These are phyloP conservation scores for Backusella australiensis DNA, from an alignment of 192 early-diverging fungal species.

Conservation along the genomic window DNA sequence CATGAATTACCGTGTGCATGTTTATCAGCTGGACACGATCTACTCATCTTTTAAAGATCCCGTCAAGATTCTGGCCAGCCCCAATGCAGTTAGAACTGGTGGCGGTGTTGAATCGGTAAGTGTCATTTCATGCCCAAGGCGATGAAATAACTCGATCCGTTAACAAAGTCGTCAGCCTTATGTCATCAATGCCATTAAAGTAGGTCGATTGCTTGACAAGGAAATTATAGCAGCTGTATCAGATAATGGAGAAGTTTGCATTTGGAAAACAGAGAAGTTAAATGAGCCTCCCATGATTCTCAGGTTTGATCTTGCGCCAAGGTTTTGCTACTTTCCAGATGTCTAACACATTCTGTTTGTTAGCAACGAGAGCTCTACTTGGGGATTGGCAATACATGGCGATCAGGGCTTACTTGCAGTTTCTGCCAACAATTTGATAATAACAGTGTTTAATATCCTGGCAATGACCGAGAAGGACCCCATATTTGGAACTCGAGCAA, in stretches of 20 bases:
- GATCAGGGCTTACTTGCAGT: slow-evolving; percentile 51
- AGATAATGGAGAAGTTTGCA: slow-evolving; percentile 50
- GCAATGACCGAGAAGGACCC: neutral
- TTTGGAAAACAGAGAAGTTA: slow-evolving; percentile 49
- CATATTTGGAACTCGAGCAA: neutral
- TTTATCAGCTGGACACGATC: slow-evolving; percentile 32
- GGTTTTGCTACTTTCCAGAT: neutral
- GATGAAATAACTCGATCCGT: neutral
- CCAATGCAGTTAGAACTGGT: slow-evolving; percentile 12
- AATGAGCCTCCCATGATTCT: slow-evolving; percentile 38
- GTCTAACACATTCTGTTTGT: neutral
- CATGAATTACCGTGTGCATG: slow-evolving; percentile 25
- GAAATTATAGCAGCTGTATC: slow-evolving; percentile 54
- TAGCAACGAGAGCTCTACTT: slow-evolving; percentile 46
- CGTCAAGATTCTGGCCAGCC: slow-evolving; percentile 12
- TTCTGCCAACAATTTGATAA: slow-evolving; percentile 45
- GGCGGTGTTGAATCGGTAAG: neutral
- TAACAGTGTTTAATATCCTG: slow-evolving; percentile 43
- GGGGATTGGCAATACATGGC: slow-evolving; percentile 60
- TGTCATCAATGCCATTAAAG: slow-evolving; percentile 59
- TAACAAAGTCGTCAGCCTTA: slow-evolving; percentile 5
- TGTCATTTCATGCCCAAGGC: neutral
- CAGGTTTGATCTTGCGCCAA: slow-evolving; percentile 29
- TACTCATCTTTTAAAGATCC: slow-evolving; percentile 21
- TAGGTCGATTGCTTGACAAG: slow-evolving; percentile 47